These are phyloP conservation scores for Exobasidium rhododendri DNA, from an alignment of 1,284 basidiomycete species.

Conservation along the genomic window DNA sequence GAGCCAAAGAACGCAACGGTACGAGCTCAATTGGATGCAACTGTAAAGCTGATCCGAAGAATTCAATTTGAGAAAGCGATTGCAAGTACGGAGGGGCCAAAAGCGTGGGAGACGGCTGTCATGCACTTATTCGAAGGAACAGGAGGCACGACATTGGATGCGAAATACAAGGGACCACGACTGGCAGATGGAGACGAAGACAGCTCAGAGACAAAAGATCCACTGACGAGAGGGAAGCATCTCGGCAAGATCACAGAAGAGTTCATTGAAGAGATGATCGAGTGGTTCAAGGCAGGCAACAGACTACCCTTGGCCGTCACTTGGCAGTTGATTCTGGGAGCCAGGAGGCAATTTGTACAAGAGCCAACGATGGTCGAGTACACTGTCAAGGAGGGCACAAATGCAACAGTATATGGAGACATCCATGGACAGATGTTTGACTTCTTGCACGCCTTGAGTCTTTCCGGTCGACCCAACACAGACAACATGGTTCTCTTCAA, in stretches of 20 bases:
- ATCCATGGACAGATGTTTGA: slow-evolving; percentile 71
- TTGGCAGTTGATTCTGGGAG: slow-evolving; percentile 92
- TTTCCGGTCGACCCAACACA: slow-evolving; percentile 65
- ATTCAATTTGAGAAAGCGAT: slow-evolving; percentile 52
- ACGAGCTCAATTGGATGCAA: slow-evolving; percentile 75
- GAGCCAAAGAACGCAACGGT: slow-evolving; percentile 84
- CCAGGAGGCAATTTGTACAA: slow-evolving; percentile 69
- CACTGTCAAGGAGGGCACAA: slow-evolving; percentile 71
- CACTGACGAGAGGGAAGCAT: slow-evolving; percentile 17
- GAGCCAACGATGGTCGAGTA: slow-evolving; percentile 82
- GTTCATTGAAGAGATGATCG: slow-evolving; percentile 82
- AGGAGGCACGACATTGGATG: slow-evolving; percentile 29
- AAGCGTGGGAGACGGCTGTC: slow-evolving; percentile 33
- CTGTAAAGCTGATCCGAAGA: slow-evolving; percentile 76
- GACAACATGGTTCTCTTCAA: slow-evolving; percentile 52
- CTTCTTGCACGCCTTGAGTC: slow-evolving; percentile 76
- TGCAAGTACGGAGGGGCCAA: slow-evolving; percentile 38
- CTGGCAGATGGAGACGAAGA: slow-evolving; percentile 51
- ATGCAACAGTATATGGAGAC: slow-evolving; percentile 44
- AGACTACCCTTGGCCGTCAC: slow-evolving; percentile 72
- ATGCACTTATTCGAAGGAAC: slow-evolving; percentile 40
- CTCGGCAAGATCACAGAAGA: slow-evolving; percentile 59
- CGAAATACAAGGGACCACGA: slow-evolving; percentile 43
- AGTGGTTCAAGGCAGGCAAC: slow-evolving; percentile 89
- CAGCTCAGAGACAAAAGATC: slow-evolving; percentile 73